Conservation (phyloP, 1,284 basidiomycete species). For the Cutaneotrichosporon spelunceum region DNA sequence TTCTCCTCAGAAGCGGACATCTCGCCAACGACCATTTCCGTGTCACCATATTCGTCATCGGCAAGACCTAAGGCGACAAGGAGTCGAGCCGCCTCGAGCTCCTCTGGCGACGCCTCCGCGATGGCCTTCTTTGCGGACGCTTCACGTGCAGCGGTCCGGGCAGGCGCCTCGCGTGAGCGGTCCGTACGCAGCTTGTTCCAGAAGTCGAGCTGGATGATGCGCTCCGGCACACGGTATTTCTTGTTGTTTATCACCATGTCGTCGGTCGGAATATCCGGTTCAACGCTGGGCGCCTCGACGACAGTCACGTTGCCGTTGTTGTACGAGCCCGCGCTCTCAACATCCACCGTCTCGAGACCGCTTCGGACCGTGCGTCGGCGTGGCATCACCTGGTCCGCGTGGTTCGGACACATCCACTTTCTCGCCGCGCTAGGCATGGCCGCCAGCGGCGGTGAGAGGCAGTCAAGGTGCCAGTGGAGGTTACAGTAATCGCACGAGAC, state of each 20-base stretch:
- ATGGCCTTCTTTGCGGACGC: conserved; percentile 9
- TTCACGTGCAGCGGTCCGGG: conserved; percentile 10
- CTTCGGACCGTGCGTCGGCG: conserved; percentile 73
- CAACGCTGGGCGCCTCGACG: conserved; percentile 62
- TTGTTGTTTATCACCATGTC: conserved; percentile 59
- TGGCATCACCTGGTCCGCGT: conserved; percentile 74
- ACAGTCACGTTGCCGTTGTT: conserved; percentile 94
- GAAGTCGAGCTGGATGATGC: conserved; percentile 86
- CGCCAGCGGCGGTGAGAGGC: conserved; percentile 83
- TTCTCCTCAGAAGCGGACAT: neutral
- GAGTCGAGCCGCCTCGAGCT: conserved; percentile 35
- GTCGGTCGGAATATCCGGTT: conserved; percentile 42
- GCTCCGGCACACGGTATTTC: conserved; percentile 89
- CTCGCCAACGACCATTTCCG: neutral
- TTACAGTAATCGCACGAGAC: conserved; percentile 94
- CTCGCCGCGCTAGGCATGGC: conserved; percentile 78
- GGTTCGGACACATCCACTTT: conserved; percentile 99
- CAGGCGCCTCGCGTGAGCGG: conserved; percentile 13
- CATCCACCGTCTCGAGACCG: conserved; percentile 63
- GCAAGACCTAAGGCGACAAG: conserved; percentile 14
- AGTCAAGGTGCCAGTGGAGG: conserved; percentile 96
- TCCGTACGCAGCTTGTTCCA: conserved; percentile 71
- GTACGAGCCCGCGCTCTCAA: conserved; percentile 64
- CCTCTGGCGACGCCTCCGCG: conserved; percentile 24
- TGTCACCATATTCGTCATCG: neutral